Conservation (phyloP, 192 early-diverging fungal genomes). For the Dimargaris verticillata region DNA sequence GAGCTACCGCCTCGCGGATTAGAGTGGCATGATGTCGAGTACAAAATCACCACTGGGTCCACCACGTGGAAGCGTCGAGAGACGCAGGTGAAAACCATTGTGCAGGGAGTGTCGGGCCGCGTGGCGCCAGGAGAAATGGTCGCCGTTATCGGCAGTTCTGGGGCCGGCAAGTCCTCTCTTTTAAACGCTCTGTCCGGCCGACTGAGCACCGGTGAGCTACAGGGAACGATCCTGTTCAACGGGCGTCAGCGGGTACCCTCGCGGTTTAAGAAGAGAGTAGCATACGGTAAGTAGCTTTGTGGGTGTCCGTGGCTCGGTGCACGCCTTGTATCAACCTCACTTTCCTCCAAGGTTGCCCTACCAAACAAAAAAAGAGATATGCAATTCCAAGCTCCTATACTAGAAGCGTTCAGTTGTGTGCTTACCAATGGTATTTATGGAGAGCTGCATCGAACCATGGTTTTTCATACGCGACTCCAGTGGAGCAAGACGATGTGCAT, state of each 20-base stretch:
- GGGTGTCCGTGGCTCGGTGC: not conserved
- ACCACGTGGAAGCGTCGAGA: no score
- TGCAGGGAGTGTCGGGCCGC: slow-evolving; percentile 51
- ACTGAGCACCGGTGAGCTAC: slow-evolving; percentile 33
- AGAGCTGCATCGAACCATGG: not conserved
- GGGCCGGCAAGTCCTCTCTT: slow-evolving; percentile 79
- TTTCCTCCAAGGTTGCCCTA: no score
- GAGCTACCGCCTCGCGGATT: no score
- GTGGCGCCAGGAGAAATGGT: slow-evolving; percentile 55
- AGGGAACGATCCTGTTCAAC: slow-evolving; percentile 34
- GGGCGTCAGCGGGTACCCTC: slow-evolving; percentile 26
- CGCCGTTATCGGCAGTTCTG: slow-evolving; percentile 84
- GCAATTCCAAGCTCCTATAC: not conserved
- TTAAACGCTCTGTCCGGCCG: slow-evolving; percentile 64
- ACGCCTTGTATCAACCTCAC: not conserved
- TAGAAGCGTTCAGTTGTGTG: not conserved
- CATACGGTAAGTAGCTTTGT: slow-evolving; percentile 12
- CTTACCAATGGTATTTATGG: not conserved
- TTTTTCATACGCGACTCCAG: not conserved
- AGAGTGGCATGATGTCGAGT: no score
- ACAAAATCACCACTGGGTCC: no score
- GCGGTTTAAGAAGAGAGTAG: slow-evolving; percentile 25
- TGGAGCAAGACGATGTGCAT: slow-evolving; percentile 36
- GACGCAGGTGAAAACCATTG: slow-evolving; percentile 26
- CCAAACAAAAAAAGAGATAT: no score